Base-by-base conservation (phyloP, 2,329 filamentous ascomycete species). In the Coniochaeta ligniaria region DNA sequence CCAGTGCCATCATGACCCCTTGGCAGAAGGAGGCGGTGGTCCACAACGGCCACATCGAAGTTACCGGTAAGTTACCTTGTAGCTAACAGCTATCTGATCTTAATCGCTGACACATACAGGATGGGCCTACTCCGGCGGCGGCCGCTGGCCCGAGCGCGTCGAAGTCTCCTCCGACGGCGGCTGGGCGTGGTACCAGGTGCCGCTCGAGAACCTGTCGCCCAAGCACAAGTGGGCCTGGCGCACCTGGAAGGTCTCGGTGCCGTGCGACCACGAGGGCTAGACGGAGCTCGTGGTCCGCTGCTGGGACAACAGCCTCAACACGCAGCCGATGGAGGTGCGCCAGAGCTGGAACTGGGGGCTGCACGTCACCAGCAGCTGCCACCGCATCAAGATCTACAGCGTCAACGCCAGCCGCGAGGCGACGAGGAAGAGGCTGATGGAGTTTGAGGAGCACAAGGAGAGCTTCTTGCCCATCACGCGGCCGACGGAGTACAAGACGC, bases 181-280 rank as follows among this genome's bases (percentile, higher is more conserved):
- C 0, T 82, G 78, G 64, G 80, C 78, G 16, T 89, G 86, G 86
- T 88, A 89, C 63, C 76, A 80, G 11, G 83, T 89, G 0, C 86
- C 86, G 0, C 73, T 74, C 0, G 79, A 86, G 57, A 84, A 87
- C 1, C 63, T 90, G 62, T 83, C 80, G 2, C 78, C 76, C 63
- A 91, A 90, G 71, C 80, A 83, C 57, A 83, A 79, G 56, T 84
- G 82, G 66, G 80, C 83, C 0, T 91, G 87, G 88, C 74, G 87
- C 14, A 79, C 78, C 0, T 91, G 87, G 88, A 75, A 83, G 60
- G 78, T 80, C 1, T 82, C 87, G 1, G 66, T 90, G 0, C 87
- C 87, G 0, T 83, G 83, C 61, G 83, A 86, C 56, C 79, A 78
- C 0, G 83, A 86, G 64, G 83, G 84, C 0, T 86, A 84, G 84